These are phyloP conservation scores for Cercospora janseana DNA, from an alignment of 2,329 filamentous ascomycete genomes.

Conservation along the genomic window DNA sequence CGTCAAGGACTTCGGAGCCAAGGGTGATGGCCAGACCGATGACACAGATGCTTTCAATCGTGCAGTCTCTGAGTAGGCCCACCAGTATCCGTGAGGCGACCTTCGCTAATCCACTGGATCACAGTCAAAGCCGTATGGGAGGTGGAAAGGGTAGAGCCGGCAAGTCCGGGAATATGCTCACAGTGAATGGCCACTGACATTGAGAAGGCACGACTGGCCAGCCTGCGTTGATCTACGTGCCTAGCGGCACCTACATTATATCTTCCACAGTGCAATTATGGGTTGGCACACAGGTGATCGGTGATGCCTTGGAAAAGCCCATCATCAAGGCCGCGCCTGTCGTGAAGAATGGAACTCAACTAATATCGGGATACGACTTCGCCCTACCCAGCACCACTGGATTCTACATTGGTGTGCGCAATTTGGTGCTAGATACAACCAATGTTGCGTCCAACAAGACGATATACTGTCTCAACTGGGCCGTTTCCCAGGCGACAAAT, in stretches of 20 bases:
- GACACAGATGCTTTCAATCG: conserved; percentile 86
- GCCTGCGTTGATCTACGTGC: conserved; percentile 56
- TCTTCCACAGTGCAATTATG: conserved; percentile 74
- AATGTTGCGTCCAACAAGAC: conserved; percentile 18
- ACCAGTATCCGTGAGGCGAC: not conserved
- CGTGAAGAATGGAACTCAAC: conserved; percentile 22
- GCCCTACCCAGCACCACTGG: conserved; percentile 29
- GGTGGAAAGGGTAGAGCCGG: conserved; percentile 16
- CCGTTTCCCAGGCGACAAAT: conserved; percentile 33
- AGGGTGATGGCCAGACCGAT: conserved; percentile 68
- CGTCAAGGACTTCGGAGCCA: conserved; percentile 44
- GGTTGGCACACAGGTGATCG: conserved; percentile 90
- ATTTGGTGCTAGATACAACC: conserved; percentile 34
- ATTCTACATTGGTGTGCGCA: conserved; percentile 35
- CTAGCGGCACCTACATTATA: conserved; percentile 51
- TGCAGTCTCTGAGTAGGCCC: conserved; percentile 58
- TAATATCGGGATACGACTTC: conserved; percentile 29
- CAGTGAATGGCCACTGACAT: not conserved
- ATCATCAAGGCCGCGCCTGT: conserved; percentile 57
- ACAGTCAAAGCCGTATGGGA: conserved; percentile 17
- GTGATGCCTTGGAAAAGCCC: conserved; percentile 69
- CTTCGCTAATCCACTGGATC: not conserved
- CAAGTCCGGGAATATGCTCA: not conserved
- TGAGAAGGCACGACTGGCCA: conserved; percentile 36
- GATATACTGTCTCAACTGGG: conserved; percentile 32